Evolutionary conservation across 1,139 yeast genomes (phyloP).

Genomic region (Hanseniaspora uvarum): DNA sequence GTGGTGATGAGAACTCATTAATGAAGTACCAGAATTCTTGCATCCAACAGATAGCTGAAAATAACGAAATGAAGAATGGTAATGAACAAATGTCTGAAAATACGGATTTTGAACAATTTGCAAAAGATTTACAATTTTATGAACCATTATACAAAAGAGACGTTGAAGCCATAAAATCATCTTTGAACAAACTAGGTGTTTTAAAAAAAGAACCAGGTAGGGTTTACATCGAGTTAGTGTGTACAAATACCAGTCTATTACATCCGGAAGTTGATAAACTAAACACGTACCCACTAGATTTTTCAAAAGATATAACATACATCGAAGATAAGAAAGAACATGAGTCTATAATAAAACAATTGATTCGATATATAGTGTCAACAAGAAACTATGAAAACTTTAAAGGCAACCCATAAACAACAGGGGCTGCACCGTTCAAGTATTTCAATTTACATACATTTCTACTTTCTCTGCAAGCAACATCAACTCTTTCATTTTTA

Average conservation of each 20-base stretch:
- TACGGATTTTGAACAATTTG: not conserved
- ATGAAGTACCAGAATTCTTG: not conserved
- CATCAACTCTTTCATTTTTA: conserved; percentile 31
- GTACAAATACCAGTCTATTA: not conserved
- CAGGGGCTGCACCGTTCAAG: conserved; percentile 75
- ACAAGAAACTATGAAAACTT: conserved; percentile 16
- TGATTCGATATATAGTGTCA: not conserved
- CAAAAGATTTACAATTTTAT: not conserved
- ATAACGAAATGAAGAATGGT: not conserved
- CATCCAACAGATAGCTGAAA: not conserved
- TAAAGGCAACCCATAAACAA: conserved; percentile 65
- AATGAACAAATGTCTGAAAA: not conserved
- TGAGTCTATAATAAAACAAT: not conserved
- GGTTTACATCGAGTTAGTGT: not conserved
- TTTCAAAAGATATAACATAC: not conserved
- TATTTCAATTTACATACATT: conserved; percentile 52
- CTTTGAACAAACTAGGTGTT: not conserved
- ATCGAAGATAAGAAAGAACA: not conserved
- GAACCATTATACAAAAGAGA: not conserved
- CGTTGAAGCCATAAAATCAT: not conserved
- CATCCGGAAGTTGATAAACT: not conserved
- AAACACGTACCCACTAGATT: not conserved
- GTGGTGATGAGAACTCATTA: not conserved
- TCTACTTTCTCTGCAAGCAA: conserved; percentile 51
- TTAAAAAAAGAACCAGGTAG: not conserved